phyloP scores from a whole-genome alignment of 1,284 basidiomycete species.

The Vanrija sp. region DNA sequence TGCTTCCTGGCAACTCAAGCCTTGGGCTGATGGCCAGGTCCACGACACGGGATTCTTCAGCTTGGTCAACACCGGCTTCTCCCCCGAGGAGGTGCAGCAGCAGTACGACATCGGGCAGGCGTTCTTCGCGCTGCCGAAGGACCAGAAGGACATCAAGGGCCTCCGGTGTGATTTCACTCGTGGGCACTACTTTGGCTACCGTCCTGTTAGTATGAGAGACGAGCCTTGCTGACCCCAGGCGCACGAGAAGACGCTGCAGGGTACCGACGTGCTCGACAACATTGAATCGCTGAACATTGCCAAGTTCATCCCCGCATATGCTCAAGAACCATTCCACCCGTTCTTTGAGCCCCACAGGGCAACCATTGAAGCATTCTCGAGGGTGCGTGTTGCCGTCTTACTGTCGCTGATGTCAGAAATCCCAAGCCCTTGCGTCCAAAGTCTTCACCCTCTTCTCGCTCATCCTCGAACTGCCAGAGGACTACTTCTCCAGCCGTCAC shows the following conservation, averaged over 20 bases:
- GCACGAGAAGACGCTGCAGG: slow-evolving; percentile 28
- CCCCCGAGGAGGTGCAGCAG: slow-evolving; percentile 29
- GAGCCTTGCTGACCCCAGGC: neutral
- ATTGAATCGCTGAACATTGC: slow-evolving; percentile 33
- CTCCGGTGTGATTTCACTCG: slow-evolving; percentile 16
- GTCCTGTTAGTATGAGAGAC: slow-evolving; percentile 4
- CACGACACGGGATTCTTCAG: slow-evolving; percentile 30
- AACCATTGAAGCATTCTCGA: slow-evolving; percentile 10
- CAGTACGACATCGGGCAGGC: slow-evolving; percentile 35
- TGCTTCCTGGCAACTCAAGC: too few species aligned
- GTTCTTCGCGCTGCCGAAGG: slow-evolving; percentile 27
- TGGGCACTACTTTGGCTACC: slow-evolving; percentile 33
- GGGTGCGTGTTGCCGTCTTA: neutral
- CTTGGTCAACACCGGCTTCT: slow-evolving; percentile 27
- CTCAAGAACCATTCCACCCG: slow-evolving; percentile 25
- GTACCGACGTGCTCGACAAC: slow-evolving; percentile 33
- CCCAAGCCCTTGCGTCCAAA: slow-evolving; percentile 13
- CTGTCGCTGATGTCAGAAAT: neutral
- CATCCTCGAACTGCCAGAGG: slow-evolving; percentile 37
- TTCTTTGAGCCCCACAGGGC: slow-evolving; percentile 13
- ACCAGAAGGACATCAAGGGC: slow-evolving; percentile 10
- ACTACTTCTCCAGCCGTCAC: slow-evolving; percentile 39
- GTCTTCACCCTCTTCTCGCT: slow-evolving; percentile 34
- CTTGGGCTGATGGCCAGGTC: neutral
- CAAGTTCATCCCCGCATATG: slow-evolving; percentile 28